A percentile compares a stretch with the other conserved stretches of the same genome.
phyloP scores from a whole-genome alignment of 2,329 filamentous ascomycete genomes.

The Verticillium isaacii region DNA sequence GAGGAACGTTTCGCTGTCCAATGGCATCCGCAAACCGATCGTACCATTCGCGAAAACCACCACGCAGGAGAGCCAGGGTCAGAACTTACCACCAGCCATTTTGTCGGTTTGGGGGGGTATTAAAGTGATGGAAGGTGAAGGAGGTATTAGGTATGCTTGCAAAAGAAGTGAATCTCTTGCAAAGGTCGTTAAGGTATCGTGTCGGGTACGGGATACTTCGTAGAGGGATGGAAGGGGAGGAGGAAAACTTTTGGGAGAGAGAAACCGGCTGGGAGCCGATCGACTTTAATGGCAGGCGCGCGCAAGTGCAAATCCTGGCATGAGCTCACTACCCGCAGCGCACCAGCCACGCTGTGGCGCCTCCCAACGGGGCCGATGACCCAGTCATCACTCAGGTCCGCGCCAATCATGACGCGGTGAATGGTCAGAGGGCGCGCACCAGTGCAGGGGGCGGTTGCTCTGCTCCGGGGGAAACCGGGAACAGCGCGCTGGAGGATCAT shows the following conservation, averaged over 20 bases:
- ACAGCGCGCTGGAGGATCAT: constrained; percentile 6
- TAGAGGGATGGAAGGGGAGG: constrained; percentile 2
- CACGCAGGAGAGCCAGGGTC: not conserved
- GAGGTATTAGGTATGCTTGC: constrained; percentile 18
- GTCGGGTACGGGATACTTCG: constrained; percentile 3
- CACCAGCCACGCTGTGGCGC: constrained; percentile 28
- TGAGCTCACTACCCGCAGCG: constrained; percentile 20
- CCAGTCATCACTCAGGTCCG: not conserved
- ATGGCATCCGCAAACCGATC: not conserved
- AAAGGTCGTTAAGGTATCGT: constrained; percentile 9
- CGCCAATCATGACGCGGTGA: constrained; percentile 30
- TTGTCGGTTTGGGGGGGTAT: constrained; percentile 18
- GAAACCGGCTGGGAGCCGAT: not conserved
- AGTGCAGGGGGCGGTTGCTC: constrained; percentile 4
- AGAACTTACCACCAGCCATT: constrained; percentile 42
- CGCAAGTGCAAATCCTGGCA: constrained; percentile 15
- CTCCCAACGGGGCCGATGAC: constrained; percentile 10
- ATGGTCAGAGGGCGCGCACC: constrained; percentile 8
- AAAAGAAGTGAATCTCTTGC: constrained; percentile 13
- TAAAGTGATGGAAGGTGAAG: constrained; percentile 7
- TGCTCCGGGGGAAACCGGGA: constrained; percentile 13
- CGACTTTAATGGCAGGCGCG: not conserved
- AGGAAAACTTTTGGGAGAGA: constrained; percentile 15
- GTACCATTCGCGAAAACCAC: not conserved
- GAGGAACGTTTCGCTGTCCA: not conserved